Base-by-base conservation (phyloP, 2,329 filamentous ascomycete species). In the Pleomassaria siparia region DNA sequence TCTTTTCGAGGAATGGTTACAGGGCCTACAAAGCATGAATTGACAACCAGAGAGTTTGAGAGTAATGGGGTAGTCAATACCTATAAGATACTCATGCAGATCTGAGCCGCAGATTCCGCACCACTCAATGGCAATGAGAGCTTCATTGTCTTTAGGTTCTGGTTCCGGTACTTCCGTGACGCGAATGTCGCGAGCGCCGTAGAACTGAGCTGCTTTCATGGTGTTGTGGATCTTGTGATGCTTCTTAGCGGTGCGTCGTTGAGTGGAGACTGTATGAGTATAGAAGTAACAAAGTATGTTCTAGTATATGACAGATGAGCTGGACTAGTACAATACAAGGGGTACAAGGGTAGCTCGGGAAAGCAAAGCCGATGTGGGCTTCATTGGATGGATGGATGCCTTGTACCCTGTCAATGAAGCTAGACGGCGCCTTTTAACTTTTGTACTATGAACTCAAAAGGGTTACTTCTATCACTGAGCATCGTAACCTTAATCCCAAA, bases 151-250 rank as follows among this genome's bases (percentile, higher is more conserved):
- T 15, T 58, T 56, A 4, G 60, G 54, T 12, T 55, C 41, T 7
- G 63, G 62, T 16, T 51, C 41, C 2, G 56, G 49, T 8, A 66
- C 51, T 8, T 67, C 57, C 10, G 50, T 48, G 11, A 67, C 54
- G 12, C 64, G 59, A 16, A 70, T 55, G 40, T 65, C 61, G 1
- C 50, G 39, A 15, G 50, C 40, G 16, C 53, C 63, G 33, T 56
- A 66, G 46, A 59, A 69, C 21, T 63, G 58, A 39, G 62, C 65
- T 40, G 65, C 65, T 58, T 63, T 63, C 65, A 70, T 67, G 30
- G 22, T 57, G 40, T 10, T 37, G 15, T 32, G 29, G 21, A 22
- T 18, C 29, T 37, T 25, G 21, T 15, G 21, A 43, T 32, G 11
- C 42, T 30, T n/a, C n/a, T n/a, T n/a, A n/a, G n/a, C n/a, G n/a